Evolutionary conservation across 2,329 filamentous ascomycete genomes (phyloP).

Genomic region (Fusarium sp.): DNA sequence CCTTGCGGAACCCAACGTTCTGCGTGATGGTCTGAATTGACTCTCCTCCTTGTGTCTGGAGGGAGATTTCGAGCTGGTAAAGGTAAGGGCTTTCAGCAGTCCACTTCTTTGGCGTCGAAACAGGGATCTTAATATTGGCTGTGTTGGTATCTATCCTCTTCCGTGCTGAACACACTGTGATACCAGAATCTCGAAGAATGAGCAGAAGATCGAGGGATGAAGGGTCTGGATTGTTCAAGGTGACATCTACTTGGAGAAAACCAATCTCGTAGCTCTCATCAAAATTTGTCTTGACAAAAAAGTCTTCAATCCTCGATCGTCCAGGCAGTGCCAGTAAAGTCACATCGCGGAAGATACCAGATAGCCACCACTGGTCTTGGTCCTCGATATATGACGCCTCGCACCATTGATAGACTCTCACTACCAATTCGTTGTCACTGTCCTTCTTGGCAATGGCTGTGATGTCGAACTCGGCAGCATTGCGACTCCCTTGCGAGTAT

Average conservation of each 20-base stretch:
- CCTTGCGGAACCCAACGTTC: slow-evolving; percentile 1
- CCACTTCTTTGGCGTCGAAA: neutral
- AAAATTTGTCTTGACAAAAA: neutral
- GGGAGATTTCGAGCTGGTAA: neutral
- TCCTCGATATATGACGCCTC: slow-evolving; percentile 10
- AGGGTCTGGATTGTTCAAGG: fast-evolving
- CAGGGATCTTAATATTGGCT: fast-evolving
- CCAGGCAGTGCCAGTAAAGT: neutral
- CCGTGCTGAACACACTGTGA: neutral
- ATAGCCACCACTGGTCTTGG: slow-evolving; percentile 22
- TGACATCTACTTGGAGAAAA: neutral
- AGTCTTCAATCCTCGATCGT: neutral
- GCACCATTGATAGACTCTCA: slow-evolving; percentile 11
- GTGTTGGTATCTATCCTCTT: fast-evolving
- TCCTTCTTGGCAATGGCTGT: neutral
- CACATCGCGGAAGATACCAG: slow-evolving; percentile 16
- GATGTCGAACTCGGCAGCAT: neutral
- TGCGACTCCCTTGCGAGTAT: slow-evolving; percentile 12
- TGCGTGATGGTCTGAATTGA: neutral
- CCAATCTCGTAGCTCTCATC: neutral
- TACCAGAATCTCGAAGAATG: neutral
- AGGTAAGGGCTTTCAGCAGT: neutral
- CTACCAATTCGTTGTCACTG: neutral
- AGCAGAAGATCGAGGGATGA: fast-evolving
- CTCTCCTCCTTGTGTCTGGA: neutral